phyloP scores from a whole-genome alignment of 208 protist species.

The Crithidia bombi region DNA sequence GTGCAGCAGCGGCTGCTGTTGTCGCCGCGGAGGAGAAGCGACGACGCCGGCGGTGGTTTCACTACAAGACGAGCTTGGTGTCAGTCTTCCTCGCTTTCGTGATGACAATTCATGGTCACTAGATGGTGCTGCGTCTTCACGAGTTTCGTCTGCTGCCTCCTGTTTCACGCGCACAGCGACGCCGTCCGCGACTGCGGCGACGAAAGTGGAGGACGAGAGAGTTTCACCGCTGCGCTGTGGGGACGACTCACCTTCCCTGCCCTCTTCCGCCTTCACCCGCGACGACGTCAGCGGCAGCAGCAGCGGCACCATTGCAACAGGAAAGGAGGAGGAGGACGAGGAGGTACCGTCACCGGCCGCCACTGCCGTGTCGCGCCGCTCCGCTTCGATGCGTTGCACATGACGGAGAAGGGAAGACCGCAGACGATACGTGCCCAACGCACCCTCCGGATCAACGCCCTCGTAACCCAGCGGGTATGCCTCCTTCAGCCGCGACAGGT shows the following conservation, averaged over 20 bases:
- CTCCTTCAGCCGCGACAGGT: constrained; percentile 9
- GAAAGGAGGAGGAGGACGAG: background rate
- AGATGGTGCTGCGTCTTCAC: background rate
- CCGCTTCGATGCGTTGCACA: constrained; percentile 24
- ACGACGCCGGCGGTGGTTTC: background rate
- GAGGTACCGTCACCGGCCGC: constrained; percentile 23
- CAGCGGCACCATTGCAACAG: background rate
- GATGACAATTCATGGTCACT: background rate
- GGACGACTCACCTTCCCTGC: background rate
- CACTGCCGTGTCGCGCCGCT: constrained; percentile 25
- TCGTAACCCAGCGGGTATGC: constrained; percentile 4
- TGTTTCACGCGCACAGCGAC: background rate
- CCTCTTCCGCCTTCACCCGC: background rate
- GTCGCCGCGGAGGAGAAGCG: no score
- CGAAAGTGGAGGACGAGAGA: background rate
- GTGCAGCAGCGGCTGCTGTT: background rate
- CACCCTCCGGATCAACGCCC: constrained; percentile 10
- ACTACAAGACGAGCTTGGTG: background rate
- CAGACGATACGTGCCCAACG: constrained; percentile 22
- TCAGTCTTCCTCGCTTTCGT: background rate
- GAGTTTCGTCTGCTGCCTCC: background rate
- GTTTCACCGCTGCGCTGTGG: background rate
- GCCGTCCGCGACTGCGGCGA: background rate
- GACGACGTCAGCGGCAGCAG: background rate
- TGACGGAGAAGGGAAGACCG: constrained; percentile 15